phyloP scores from a whole-genome alignment of 139 green algal species.

The Chlorella sorokiniana region DNA sequence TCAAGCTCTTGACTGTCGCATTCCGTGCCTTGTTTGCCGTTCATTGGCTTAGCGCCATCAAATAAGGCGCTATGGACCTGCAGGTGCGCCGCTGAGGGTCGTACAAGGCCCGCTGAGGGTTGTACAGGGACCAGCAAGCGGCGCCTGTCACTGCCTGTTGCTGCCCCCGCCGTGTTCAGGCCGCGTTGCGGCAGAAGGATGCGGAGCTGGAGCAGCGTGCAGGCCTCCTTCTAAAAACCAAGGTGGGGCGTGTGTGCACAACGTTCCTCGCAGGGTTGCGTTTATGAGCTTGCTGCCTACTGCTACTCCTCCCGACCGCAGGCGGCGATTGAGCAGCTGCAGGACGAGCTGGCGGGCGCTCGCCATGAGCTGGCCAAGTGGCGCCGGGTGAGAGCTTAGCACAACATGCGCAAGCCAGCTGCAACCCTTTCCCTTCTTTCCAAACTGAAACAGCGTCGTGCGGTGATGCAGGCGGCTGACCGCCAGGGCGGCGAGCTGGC shows the following conservation, averaged over 20 bases:
- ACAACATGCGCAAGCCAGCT: background rate
- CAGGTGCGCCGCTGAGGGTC: background rate
- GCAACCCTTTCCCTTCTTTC: background rate
- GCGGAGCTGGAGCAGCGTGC: constrained; percentile 22
- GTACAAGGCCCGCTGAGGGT: background rate
- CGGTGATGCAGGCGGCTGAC: constrained; percentile 6
- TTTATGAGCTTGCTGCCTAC: background rate
- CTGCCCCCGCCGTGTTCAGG: background rate
- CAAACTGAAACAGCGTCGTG: background rate
- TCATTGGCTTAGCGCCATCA: too few relatives aligned
- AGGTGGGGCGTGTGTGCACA: background rate
- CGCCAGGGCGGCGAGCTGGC: background rate
- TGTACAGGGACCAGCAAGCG: background rate
- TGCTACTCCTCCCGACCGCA: background rate
- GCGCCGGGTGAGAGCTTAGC: constrained; percentile 10
- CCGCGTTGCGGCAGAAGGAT: constrained; percentile 12
- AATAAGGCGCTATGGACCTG: constrained; percentile 13
- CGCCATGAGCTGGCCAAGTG: background rate
- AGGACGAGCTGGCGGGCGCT: constrained; percentile 10
- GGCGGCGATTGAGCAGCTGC: constrained; percentile 34
- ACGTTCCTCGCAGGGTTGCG: background rate
- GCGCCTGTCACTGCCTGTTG: background rate
- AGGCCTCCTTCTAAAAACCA: constrained; percentile 25
- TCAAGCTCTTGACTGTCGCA: too few relatives aligned
- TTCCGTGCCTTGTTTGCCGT: too few relatives aligned